Evolutionary conservation across 164 flowering plant genomes (phyloP), one percentile per base, ranked within the genome.

Genomic region (Cinnamomum chago): DNA sequence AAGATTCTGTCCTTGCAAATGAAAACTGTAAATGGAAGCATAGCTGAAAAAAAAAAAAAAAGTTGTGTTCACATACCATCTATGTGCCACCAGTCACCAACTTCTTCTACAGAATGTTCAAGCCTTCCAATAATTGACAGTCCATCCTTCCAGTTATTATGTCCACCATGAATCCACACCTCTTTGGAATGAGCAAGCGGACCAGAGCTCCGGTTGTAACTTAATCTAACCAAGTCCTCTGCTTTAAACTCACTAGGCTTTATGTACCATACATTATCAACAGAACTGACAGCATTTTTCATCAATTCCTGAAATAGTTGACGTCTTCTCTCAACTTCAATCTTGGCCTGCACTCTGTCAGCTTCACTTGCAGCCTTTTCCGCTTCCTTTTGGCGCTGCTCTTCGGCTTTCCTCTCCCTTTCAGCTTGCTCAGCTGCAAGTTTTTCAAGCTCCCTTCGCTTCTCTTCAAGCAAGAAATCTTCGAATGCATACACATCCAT

Each of bases 391-490:
- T 82, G 83, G 58, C 86, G 87, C 76, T 83, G 87, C 78, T 88
- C 97, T 82, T 90, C 94, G 50, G 80, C 94, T 79, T 81, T 86
- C 84, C 92, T 90, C 77, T 92, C 90, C 83, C 81, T 91, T 77
- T 91, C 98, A 82, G 93, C 97, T 84, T 86, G 82, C 82, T 90
- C 94, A 70, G 83, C 84, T 2, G 93, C 92, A 76, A 88, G 86
- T 83, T 83, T 85, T 81, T 94, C 90, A 58, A 86, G 90, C 76
- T 96, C 99, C 76, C 84, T 82, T 24, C 83, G 87, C 80, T 91
- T 96, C 81, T 96, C 98, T 81, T 93, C 97, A 33, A 94, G 97
- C 88, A 96, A 89, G 83, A 92, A 90, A 85, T 93, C 90, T 73
- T 96, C 99, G 87, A 96, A 96, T 23, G 86, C 87, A 79, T 80